Evolutionary conservation across 768 basidiomycete genomes (phyloP).

Genomic region (Lyophyllum semitale): DNA sequence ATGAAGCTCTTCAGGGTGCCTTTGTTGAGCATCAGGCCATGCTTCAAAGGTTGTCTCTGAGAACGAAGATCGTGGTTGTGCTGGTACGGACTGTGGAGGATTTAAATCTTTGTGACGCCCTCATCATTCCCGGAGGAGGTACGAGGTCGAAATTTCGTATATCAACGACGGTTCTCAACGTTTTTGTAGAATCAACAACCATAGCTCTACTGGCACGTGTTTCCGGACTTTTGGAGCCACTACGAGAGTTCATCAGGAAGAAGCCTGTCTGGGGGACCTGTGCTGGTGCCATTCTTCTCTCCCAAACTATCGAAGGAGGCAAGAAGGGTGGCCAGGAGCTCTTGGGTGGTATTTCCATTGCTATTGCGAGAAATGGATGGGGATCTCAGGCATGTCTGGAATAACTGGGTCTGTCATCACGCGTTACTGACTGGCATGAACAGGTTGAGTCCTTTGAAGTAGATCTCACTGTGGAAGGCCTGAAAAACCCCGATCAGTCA

Average conservation of each 20-base stretch:
- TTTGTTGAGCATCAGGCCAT: constrained; percentile 84
- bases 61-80: constrained; percentile 44
- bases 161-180: constrained; percentile 1
- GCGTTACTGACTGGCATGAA: neutral
- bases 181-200: constrained; percentile 78
- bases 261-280: constrained; percentile 96
- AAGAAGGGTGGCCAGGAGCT: constrained; percentile 90
- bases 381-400: constrained; percentile 81
- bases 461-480: constrained; percentile 61
- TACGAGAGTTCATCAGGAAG: constrained; percentile 66
- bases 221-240: constrained; percentile 78
- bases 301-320: constrained; percentile 69
- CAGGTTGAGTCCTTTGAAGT: constrained; percentile 93
- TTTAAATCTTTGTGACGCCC: constrained; percentile 72
- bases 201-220: constrained; percentile 78
- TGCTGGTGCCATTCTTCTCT: constrained; percentile 90
- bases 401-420: too few relatives aligned
- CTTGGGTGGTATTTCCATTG: constrained; percentile 77
- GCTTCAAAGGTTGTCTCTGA: constrained; percentile 57
- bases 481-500: constrained; percentile 58
- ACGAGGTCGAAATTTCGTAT: constrained; percentile 20
- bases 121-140: constrained; percentile 95
- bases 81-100: constrained; percentile 79
- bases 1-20: constrained; percentile 88
- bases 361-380: constrained; percentile 88